Percentiles rank a stretch among this genome's conserved stretches.
Evolutionary conservation across 1,284 basidiomycete species (phyloP).

Genomic region (Boletellus deceptivus): DNA sequence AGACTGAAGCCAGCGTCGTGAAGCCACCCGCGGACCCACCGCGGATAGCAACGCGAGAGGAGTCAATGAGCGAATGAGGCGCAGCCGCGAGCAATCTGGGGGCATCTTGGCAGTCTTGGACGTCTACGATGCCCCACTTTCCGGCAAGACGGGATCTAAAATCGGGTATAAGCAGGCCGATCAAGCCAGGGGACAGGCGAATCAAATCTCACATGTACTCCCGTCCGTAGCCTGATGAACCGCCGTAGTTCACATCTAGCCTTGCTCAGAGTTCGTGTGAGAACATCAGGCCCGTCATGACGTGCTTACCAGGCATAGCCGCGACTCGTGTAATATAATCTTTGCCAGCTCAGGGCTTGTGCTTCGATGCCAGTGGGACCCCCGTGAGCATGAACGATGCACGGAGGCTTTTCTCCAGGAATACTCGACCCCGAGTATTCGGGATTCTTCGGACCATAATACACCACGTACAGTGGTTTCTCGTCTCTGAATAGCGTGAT

Average conservation of each 20-base stretch:
- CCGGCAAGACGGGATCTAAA: slow-evolving; percentile 30
- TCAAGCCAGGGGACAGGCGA: background rate
- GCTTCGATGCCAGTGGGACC: slow-evolving; percentile 27
- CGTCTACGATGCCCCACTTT: slow-evolving; percentile 31
- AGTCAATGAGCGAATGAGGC: slow-evolving; percentile 27
- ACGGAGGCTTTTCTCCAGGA: slow-evolving; percentile 28
- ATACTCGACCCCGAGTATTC: slow-evolving; percentile 29
- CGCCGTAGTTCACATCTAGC: slow-evolving; percentile 34
- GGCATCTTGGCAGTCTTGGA: slow-evolving; percentile 32
- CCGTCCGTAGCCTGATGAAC: slow-evolving; percentile 33
- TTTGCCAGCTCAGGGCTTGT: slow-evolving; percentile 28
- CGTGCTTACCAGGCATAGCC: slow-evolving; percentile 33
- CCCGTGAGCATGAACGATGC: slow-evolving; percentile 29
- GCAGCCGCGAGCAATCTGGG: slow-evolving; percentile 20
- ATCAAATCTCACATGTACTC: slow-evolving; percentile 27
- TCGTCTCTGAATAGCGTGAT: slow-evolving; percentile 24
- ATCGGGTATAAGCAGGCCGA: background rate
- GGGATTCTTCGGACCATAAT: slow-evolving; percentile 32
- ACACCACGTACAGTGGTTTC: slow-evolving; percentile 29
- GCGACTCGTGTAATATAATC: slow-evolving; percentile 34
- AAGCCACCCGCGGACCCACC: slow-evolving; percentile 64
- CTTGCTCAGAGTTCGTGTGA: slow-evolving; percentile 9
- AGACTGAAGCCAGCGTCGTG: slow-evolving; percentile 46
- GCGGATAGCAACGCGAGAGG: slow-evolving; percentile 55
- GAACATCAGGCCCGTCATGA: no score